Conservation (phyloP, 208 protist genomes). For the Crithidia acanthocephali region DNA sequence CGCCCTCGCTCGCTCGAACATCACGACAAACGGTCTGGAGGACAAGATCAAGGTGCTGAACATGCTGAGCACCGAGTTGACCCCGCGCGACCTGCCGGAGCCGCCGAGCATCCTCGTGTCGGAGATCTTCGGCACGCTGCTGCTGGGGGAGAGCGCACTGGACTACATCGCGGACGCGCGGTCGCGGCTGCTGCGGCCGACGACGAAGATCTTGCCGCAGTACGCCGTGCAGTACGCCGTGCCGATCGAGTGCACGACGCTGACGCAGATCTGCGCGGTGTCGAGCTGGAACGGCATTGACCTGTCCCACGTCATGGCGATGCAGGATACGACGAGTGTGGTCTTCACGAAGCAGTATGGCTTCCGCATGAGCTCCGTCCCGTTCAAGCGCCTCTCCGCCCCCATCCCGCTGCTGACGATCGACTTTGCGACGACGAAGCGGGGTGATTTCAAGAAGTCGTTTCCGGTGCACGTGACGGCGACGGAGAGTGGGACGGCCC, state of each 20-base stretch:
- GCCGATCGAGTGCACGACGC: conserved; percentile 82
- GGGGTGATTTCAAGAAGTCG: conserved; percentile 40
- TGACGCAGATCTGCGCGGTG: conserved; percentile 78
- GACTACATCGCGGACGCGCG: conserved; percentile 93
- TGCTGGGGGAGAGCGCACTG: conserved; percentile 91
- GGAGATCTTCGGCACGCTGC: conserved; percentile 94
- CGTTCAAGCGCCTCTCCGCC: conserved; percentile 63
- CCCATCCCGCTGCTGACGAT: conserved; percentile 81
- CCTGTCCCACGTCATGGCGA: conserved; percentile 80
- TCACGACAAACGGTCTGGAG: conserved; percentile 76
- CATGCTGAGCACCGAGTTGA: conserved; percentile 90
- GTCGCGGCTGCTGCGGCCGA: conserved; percentile 63
- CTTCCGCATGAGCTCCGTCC: conserved; percentile 90
- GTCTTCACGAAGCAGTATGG: conserved; percentile 96
- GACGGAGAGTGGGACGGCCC: conserved; percentile 55
- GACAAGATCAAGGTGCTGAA: conserved; percentile 82
- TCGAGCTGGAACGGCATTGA: conserved; percentile 83
- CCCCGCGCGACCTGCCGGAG: conserved; percentile 58
- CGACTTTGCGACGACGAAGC: conserved; percentile 73
- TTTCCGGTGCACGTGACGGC: conserved; percentile 54
- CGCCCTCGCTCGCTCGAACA: conserved; percentile 74
- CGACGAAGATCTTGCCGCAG: conserved; percentile 83
- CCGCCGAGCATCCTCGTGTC: conserved; percentile 87
- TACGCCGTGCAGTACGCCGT: conserved; percentile 91
- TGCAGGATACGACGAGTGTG: conserved; percentile 89